Base-by-base conservation (phyloP, 495 filamentous ascomycete species). In the Penicillium angulare region DNA sequence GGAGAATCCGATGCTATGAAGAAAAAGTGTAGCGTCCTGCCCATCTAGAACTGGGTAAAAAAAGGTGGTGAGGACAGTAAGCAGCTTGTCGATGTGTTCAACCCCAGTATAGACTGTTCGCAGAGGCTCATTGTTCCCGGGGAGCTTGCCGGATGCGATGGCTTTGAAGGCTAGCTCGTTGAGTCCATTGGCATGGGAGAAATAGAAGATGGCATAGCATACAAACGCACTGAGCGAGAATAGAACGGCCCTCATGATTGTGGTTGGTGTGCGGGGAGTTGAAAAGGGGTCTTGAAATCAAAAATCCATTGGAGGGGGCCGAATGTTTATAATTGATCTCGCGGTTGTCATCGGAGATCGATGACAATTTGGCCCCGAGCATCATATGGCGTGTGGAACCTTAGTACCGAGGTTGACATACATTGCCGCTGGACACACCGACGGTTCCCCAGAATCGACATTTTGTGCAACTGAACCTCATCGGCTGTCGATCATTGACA, bases 21-120 rank as follows among this genome's bases (percentile, higher is more conserved):
- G 56, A 3, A 65, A 59, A 8, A 76, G 61, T 3, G 65, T 64
- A 4, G 74, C 72, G 33, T 71, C 63, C 22, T 65, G 67, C 7
- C 79, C 78, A 52, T 84, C 78, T n/a, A 82, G 58, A 1, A 73
- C 49, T 5, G 79, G 69, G 49, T 76, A 79, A 67, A 85, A 86
- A 57, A 85, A 82, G 5, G 64, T 61, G 1, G 74, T 72, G 52
- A 86, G 44, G 7, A 72, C 41, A 3, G 72, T 59, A 20, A 84
- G 56, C 4, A 78, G 65, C 3, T 57, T 27, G 48, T 86, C 83
- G 13, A 86, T 27, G 0, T 55, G 53, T 13, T 54, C 47, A 24
- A 84, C 32, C 6, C 82, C 81, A 5, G 78, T 85, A 56, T 79
- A 86, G 5, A 56, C 43, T 4, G 60, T 68, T 33, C 72, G 67